Base-by-base conservation (phyloP, 257 asterid species). In the Nicotiana knightiana region DNA sequence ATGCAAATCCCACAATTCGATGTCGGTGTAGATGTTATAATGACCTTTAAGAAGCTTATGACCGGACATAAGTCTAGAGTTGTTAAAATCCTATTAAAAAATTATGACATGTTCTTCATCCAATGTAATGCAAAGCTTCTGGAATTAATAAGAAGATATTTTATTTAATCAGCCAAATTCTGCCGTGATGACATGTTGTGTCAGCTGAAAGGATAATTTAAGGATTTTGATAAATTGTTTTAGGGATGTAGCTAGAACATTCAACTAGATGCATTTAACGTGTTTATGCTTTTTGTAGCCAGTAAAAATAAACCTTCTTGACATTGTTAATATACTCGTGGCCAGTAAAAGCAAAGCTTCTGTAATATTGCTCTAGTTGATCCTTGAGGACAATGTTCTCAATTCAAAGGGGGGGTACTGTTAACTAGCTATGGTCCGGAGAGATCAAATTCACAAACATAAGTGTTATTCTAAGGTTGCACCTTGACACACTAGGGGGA, bases 261-360 rank as follows among this genome's bases (percentile, higher is more conserved):
- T 82, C 97, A 90, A 82, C 84, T 96, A 6, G 95, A 93, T 65
- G 91, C 99, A 30, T 94, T 94, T 86, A 97, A 96, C 18, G 97
- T 94, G 17, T 96, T 96, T 89, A 96, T 93, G 97, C 98, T 96
- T 53, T 96, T 94, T 39, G 98, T 96, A 85, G 98, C 98, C 61
- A 92, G 94, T 86, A 91, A 89, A 86, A 85, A 90, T 85, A 96
- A 92, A 82, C 97, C 98, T 32, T 64, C 85, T 21, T 1, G 97
- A 93, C 68, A 86, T 96, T 53, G 79, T 82, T 86, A 90, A 88
- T 91, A 90, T 94, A 66, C 89, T 96, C 4, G 91, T 85, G 33
- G 94, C 92, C 64, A 94, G 94, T 83, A 86, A 88, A 87, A 88
- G 83, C 89, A 96, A 39, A 96, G 85, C 93, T 96, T 46, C 64